Conservation (phyloP, 208 protist genomes). For the Trypanosoma theileri region DNA sequence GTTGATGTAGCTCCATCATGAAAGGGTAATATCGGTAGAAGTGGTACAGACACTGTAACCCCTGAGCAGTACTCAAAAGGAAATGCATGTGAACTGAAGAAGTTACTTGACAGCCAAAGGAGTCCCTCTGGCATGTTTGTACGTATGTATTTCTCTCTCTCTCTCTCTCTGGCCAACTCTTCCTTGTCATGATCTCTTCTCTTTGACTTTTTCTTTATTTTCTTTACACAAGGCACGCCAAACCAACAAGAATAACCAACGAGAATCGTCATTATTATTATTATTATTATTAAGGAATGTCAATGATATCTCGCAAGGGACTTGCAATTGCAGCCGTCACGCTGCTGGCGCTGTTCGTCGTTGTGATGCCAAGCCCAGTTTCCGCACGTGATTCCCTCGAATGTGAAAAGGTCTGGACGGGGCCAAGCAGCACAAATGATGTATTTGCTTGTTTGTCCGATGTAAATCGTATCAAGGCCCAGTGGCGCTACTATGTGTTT, state of each 20-base stretch:
- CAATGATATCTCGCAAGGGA: background rate
- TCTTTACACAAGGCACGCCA: no score
- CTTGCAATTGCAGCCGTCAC: constrained; percentile 18
- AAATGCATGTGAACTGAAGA: constrained; percentile 66
- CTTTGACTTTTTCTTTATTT: no score
- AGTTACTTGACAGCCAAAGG: constrained; percentile 59
- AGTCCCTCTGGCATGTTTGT: constrained; percentile 46
- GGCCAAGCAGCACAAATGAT: constrained; percentile 50
- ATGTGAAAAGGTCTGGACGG: constrained; percentile 71
- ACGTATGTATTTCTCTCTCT: background rate
- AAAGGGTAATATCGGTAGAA: background rate
- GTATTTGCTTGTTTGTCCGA: constrained; percentile 54
- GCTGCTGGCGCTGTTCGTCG: constrained; percentile 22
- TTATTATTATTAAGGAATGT: background rate
- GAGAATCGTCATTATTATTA: no score
- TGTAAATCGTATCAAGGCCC: constrained; percentile 41
- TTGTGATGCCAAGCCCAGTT: constrained; percentile 23
- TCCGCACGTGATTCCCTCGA: constrained; percentile 25
- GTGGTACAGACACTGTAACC: constrained; percentile 21
- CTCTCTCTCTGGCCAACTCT: background rate
- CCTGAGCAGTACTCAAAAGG: constrained; percentile 54
- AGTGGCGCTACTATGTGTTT: constrained; percentile 67
- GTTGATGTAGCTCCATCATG: no score
- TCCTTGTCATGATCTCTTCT: no score
- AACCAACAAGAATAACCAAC: background rate